Percentiles rank a stretch among this genome's conserved stretches.
These are phyloP conservation scores for Lachancea sp. DNA, from an alignment of 805 yeast genomes.

Conservation along the genomic window DNA sequence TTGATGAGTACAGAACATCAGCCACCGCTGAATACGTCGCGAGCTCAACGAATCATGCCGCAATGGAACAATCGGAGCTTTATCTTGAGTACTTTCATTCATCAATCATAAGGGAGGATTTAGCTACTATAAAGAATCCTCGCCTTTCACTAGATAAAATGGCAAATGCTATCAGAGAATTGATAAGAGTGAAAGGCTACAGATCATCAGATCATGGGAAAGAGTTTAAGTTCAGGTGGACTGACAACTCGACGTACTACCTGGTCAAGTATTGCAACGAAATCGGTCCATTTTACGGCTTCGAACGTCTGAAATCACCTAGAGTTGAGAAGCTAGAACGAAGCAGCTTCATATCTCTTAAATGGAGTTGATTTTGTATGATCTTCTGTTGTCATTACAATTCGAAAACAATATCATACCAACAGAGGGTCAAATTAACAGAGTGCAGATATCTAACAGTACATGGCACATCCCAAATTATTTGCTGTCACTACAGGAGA, in stretches of 20 bases:
- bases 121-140: constrained; percentile 2
- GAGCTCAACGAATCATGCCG: no score
- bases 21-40: no score
- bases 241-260: background rate
- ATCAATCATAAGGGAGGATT: background rate
- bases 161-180: background rate
- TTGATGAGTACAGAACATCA: no score
- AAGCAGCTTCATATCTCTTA: constrained; percentile 2
- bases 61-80: no score
- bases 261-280: background rate
- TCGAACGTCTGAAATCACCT: background rate
- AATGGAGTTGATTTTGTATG: constrained; percentile 3
- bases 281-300: constrained; percentile 4
- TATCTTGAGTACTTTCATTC: background rate
- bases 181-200: background rate
- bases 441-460: background rate
- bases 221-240: constrained; percentile 1
- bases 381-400: constrained; percentile 1
- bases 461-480: background rate
- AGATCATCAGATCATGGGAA: constrained; percentile 1
- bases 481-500: background rate
- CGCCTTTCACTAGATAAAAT: background rate
- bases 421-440: constrained; percentile 1
- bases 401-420: constrained; percentile 1
- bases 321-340: background rate